Percentiles rank a stretch among this genome's conserved stretches.
These are phyloP conservation scores for Marasmius oreades DNA, from an alignment of 1,284 basidiomycete species.

Conservation along the genomic window DNA sequence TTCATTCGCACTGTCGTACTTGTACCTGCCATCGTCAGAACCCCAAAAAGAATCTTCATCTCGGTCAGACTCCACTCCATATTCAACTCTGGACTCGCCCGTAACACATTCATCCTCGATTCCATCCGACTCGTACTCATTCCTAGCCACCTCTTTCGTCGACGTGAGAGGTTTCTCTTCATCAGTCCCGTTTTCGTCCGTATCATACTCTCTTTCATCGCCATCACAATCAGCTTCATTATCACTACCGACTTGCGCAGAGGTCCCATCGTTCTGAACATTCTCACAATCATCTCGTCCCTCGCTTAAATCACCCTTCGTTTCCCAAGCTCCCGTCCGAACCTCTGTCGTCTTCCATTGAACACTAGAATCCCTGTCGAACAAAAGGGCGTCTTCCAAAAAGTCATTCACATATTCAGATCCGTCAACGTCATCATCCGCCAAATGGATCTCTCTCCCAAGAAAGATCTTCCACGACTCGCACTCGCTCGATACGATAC, in stretches of 20 bases:
- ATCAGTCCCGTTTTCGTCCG: not conserved
- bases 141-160: not conserved
- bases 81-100: not conserved
- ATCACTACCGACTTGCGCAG: too few relatives aligned
- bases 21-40: not conserved
- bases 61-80: not conserved
- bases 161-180: not conserved
- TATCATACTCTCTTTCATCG: not conserved
- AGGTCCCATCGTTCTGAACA: too few relatives aligned
- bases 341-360: not conserved
- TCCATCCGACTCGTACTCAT: not conserved
- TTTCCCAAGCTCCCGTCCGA: not conserved
- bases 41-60: not conserved
- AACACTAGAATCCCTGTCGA: not conserved
- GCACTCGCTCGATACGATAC: not conserved
- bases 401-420: not conserved
- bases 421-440: not conserved
- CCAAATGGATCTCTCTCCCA: not conserved
- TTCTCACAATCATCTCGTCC: too few relatives aligned
- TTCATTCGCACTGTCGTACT: not conserved
- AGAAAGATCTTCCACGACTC: not conserved
- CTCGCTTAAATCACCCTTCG: not conserved
- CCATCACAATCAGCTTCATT: not conserved
- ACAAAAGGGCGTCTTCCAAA: not conserved
- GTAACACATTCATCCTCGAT: not conserved